phyloP scores from a whole-genome alignment of 257 asterid species.

The Hygrophila difformis region DNA sequence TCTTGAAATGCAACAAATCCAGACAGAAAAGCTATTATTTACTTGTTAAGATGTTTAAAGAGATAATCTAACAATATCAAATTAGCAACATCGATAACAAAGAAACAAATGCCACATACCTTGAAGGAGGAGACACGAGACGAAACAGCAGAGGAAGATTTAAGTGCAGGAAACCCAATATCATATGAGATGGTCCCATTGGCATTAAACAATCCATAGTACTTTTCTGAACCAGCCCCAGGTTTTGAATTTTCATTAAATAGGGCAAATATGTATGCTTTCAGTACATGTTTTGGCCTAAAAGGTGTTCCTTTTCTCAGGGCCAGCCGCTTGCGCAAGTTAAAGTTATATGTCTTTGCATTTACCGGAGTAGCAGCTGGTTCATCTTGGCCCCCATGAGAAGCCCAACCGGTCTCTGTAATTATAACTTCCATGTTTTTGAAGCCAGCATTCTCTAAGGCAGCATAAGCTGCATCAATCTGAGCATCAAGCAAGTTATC shows the following conservation, averaged over 20 bases:
- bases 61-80: too few species aligned
- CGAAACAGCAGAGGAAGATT: too few species aligned
- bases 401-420: slow-evolving; percentile 99
- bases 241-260: slow-evolving; percentile 73
- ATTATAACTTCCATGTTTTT: slow-evolving; percentile 80
- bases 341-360: slow-evolving; percentile 76
- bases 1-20: too few species aligned
- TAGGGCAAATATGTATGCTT: slow-evolving; percentile 83
- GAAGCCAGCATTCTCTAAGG: slow-evolving; percentile 73
- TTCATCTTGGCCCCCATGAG: slow-evolving; percentile 77
- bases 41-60: too few species aligned
- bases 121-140: too few species aligned
- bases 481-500: slow-evolving; percentile 98
- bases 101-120: too few species aligned
- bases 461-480: slow-evolving; percentile 93
- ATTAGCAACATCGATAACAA: too few species aligned
- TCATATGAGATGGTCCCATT: slow-evolving; percentile 78
- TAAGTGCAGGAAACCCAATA: slow-evolving; percentile 57
- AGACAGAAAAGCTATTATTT: too few species aligned
- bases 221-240: too few species aligned
- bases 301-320: slow-evolving; percentile 91
- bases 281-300: slow-evolving; percentile 64
- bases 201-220: slow-evolving; percentile 43
- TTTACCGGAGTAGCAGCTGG: slow-evolving; percentile 70
- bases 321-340: slow-evolving; percentile 82